phyloP scores from a whole-genome alignment of 2,329 filamentous ascomycete genomes.

The Claviceps sp. region DNA sequence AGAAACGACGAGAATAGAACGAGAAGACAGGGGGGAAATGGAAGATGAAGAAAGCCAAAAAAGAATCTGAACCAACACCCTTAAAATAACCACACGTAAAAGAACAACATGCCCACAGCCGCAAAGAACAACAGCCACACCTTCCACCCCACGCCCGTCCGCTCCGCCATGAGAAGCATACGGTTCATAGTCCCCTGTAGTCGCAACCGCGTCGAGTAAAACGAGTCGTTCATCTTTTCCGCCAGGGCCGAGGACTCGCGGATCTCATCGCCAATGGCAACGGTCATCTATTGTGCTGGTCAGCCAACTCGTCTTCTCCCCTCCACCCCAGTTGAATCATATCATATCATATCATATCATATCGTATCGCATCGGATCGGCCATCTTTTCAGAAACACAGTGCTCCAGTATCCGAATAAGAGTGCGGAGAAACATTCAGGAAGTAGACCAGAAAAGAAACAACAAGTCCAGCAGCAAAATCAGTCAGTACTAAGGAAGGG shows the following conservation, averaged over 20 bases:
- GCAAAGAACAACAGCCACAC: slow-evolving; percentile 86
- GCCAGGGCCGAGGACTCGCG: slow-evolving; percentile 76
- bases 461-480: not conserved
- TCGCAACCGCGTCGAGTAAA: slow-evolving; percentile 70
- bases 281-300: slow-evolving; percentile 51
- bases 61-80: not conserved
- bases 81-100: slow-evolving; percentile 85
- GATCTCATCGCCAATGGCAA: slow-evolving; percentile 91
- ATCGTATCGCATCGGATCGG: too few species aligned
- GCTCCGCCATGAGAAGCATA: slow-evolving; percentile 91
- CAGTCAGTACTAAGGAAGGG: not conserved
- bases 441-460: too few species aligned
- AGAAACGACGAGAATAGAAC: not conserved
- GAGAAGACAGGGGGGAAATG: not conserved
- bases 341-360: too few species aligned
- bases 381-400: too few species aligned
- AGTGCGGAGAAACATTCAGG: too few species aligned
- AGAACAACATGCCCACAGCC: slow-evolving; percentile 69
- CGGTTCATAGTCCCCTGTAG: slow-evolving; percentile 89
- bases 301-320: too few species aligned
- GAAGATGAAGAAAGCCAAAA: not conserved
- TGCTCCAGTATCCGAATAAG: too few species aligned
- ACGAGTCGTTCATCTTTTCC: slow-evolving; percentile 91
- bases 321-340: too few species aligned
- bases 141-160: slow-evolving; percentile 90